Conservation (phyloP, 305 asterid species). For the Solanum hybrid region DNA sequence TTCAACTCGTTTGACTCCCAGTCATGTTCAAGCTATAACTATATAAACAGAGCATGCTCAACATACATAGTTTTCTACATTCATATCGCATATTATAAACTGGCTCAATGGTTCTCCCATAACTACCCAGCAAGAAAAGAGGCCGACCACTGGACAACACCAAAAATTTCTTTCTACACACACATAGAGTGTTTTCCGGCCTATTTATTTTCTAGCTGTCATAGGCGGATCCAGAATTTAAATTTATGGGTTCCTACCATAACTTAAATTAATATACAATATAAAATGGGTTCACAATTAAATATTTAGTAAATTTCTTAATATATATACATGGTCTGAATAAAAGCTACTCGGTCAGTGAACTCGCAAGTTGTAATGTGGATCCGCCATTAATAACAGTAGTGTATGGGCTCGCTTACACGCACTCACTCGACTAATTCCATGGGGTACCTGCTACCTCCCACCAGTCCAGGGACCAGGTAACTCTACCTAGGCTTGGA, state of each 20-base stretch:
- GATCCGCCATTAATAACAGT: neutral
- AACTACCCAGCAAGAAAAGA: neutral
- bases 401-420: neutral
- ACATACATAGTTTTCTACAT: neutral
- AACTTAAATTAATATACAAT: neutral
- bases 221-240: neutral
- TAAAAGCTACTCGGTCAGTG: neutral
- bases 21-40: neutral
- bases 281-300: neutral
- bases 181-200: neutral
- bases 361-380: neutral
- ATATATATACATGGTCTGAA: neutral
- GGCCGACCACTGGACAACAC: neutral
- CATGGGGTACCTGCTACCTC: neutral
- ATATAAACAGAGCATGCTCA: neutral
- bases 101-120: neutral
- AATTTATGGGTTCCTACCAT: neutral
- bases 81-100: neutral
- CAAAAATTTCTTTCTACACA: neutral
- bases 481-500: neutral
- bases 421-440: neutral
- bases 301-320: neutral
- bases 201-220: neutral
- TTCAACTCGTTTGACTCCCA: neutral
- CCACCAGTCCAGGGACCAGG: neutral